These are phyloP conservation scores for Ceriops zippeliana DNA, from an alignment of 345 rosid genomes.

Conservation along the genomic window DNA sequence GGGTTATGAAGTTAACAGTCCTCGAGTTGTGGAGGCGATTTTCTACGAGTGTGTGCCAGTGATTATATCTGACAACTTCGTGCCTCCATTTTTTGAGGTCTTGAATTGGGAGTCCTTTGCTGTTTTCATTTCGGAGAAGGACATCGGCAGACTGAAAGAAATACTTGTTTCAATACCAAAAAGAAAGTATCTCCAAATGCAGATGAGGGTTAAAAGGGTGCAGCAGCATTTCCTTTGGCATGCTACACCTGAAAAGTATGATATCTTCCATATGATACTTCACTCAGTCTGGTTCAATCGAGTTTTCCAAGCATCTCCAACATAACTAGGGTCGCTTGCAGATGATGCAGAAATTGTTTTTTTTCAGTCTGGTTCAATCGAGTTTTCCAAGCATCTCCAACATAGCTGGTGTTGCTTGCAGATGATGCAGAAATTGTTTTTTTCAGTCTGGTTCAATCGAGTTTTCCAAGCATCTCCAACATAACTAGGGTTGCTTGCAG, in stretches of 20 bases:
- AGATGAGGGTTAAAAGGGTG: conserved; percentile 71
- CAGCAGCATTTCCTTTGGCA: conserved; percentile 98
- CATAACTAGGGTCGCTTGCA: not conserved
- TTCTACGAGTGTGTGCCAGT: conserved; percentile 89
- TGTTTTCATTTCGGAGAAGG: conserved; percentile 76
- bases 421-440: too few relatives aligned
- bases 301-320: conserved; percentile 51
- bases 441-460: too few relatives aligned
- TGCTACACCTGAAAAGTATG: conserved; percentile 65
- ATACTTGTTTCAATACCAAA: conserved; percentile 64
- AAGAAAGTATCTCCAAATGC: conserved; percentile 54
- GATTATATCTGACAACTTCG: conserved; percentile 83
- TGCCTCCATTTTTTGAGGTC: conserved; percentile 82
- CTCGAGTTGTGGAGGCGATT: conserved; percentile 87
- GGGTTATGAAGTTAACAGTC: conserved; percentile 94
- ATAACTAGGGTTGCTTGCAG: not conserved
- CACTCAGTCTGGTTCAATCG: conserved; percentile 89
- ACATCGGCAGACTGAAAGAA: conserved; percentile 71
- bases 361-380: too few relatives aligned
- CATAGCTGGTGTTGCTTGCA: too few relatives aligned
- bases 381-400: too few relatives aligned
- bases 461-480: conserved; percentile 15
- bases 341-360: not conserved
- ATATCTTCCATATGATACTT: conserved; percentile 89
- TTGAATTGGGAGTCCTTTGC: conserved; percentile 93